Evolutionary conservation across 768 basidiomycete genomes (phyloP).

Genomic region (Strobilomyces dryophilus): DNA sequence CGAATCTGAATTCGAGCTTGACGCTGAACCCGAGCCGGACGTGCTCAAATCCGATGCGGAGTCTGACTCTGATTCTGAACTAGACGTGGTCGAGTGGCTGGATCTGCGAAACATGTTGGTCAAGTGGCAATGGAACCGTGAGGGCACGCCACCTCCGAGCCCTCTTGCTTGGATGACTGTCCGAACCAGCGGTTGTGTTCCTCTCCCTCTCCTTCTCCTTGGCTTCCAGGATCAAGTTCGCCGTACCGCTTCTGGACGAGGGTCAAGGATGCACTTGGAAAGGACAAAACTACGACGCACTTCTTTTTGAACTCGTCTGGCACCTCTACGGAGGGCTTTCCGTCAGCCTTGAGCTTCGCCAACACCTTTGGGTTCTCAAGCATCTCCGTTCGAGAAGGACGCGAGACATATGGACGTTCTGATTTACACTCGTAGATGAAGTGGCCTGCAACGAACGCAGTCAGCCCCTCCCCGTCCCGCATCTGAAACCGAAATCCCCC

Average conservation of each 20-base stretch:
- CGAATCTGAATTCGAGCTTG: constrained; percentile 41
- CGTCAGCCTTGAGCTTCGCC: constrained; percentile 63
- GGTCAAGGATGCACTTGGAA: constrained; percentile 1
- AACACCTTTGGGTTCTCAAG: constrained; percentile 72
- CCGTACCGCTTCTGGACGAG: constrained; percentile 61
- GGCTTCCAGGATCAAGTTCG: constrained; percentile 76
- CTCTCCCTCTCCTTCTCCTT: constrained; percentile 75
- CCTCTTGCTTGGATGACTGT: constrained; percentile 33
- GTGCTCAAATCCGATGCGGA: constrained; percentile 41
- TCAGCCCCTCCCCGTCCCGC: background rate
- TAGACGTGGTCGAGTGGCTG: constrained; percentile 23
- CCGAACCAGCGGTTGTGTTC: constrained; percentile 25
- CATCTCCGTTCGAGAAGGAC: constrained; percentile 86
- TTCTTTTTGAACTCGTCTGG: constrained; percentile 89
- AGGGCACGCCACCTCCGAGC: constrained; percentile 39
- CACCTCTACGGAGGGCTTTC: constrained; percentile 75
- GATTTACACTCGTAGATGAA: constrained; percentile 90
- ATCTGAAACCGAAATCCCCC: constrained; percentile 4
- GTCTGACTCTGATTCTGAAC: constrained; percentile 26
- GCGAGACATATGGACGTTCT: constrained; percentile 72
- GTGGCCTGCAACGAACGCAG: constrained; percentile 53
- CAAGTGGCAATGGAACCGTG: background rate
- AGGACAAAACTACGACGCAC: constrained; percentile 37
- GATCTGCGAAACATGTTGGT: constrained; percentile 24
- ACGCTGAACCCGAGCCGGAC: constrained; percentile 38